Percentiles rank a stretch among this genome's conserved stretches.
These are phyloP conservation scores for Aspergillus sp. DNA, from an alignment of 2,329 filamentous ascomycete genomes.

Conservation along the genomic window DNA sequence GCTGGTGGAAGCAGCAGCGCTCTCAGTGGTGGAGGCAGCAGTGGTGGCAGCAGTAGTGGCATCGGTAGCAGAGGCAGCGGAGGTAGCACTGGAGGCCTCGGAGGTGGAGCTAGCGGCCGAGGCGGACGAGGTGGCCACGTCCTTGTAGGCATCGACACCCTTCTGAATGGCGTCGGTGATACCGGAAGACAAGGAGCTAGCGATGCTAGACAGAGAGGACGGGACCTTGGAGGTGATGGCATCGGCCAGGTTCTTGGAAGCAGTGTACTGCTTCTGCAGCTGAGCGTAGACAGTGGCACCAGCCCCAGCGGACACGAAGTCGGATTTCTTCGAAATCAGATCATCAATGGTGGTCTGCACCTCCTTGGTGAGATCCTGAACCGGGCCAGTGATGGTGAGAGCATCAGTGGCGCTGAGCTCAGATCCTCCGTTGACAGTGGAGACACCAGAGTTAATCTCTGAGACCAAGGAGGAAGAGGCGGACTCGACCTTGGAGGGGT, in stretches of 20 bases:
- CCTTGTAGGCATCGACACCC: constrained; percentile 31
- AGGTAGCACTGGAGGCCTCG: constrained; percentile 3
- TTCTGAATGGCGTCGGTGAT: constrained; percentile 36
- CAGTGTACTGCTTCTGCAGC: constrained; percentile 30
- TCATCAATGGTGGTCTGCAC: constrained; percentile 27
- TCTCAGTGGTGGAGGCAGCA: constrained; percentile 4
- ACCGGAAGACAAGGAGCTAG: constrained; percentile 29
- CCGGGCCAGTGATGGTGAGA: constrained; percentile 27
- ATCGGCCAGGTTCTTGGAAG: constrained; percentile 26
- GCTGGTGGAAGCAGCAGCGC: constrained; percentile 10
- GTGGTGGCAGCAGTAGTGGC: constrained; percentile 7
- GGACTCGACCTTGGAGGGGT: constrained; percentile 19
- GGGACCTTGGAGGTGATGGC: constrained; percentile 37
- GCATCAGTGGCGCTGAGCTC: constrained; percentile 30
- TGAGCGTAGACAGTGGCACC: constrained; percentile 23
- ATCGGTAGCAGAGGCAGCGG: constrained; percentile 2
- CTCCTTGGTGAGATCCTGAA: constrained; percentile 30
- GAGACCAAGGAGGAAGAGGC: constrained; percentile 27
- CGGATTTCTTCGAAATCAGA: constrained; percentile 30
- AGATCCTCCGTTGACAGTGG: constrained; percentile 22
- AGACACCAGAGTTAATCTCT: constrained; percentile 30
- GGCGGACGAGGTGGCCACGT: constrained; percentile 12
- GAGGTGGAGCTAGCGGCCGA: neutral
- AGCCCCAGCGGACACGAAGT: constrained; percentile 27
- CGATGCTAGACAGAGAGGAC: constrained; percentile 23